phyloP scores from a whole-genome alignment of 1,284 basidiomycete species.

The Cystobasidium slooffiae region DNA sequence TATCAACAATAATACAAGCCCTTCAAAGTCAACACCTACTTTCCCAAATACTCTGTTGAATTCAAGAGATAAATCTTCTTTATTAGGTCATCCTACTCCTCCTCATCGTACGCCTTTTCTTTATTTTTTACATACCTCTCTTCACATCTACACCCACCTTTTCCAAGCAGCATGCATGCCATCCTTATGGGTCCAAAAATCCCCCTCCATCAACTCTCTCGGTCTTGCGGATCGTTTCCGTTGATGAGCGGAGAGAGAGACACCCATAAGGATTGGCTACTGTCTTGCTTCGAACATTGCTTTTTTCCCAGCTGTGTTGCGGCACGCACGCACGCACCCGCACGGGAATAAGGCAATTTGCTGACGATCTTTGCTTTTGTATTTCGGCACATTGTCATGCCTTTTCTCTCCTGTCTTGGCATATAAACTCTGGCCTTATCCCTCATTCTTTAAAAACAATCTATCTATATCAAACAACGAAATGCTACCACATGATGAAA shows the following conservation, averaged over 20 bases:
- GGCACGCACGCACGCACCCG: no score
- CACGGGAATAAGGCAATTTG: no score
- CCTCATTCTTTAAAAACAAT: no score
- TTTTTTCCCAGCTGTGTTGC: no score
- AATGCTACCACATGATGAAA: background rate
- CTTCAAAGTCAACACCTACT: background rate
- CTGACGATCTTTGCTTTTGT: no score
- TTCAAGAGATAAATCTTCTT: constrained; percentile 18
- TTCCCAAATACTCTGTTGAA: background rate
- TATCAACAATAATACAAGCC: background rate
- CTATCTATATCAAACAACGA: background rate
- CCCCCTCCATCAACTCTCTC: no score
- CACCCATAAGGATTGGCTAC: no score
- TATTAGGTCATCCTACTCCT: constrained; percentile 3
- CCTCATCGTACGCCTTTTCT: constrained; percentile 13
- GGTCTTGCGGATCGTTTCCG: no score
- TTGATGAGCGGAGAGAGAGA: no score
- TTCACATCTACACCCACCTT: background rate
- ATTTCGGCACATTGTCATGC: background rate
- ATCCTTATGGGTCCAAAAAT: background rate
- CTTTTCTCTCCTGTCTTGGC: background rate
- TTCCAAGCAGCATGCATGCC: background rate
- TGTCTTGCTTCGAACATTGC: no score
- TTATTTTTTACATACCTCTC: background rate
- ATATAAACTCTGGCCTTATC: background rate